A percentile compares a stretch with the other conserved stretches of the same genome.
Evolutionary conservation across 805 yeast genomes (phyloP).

Genomic region (Candida palmyrensis): DNA sequence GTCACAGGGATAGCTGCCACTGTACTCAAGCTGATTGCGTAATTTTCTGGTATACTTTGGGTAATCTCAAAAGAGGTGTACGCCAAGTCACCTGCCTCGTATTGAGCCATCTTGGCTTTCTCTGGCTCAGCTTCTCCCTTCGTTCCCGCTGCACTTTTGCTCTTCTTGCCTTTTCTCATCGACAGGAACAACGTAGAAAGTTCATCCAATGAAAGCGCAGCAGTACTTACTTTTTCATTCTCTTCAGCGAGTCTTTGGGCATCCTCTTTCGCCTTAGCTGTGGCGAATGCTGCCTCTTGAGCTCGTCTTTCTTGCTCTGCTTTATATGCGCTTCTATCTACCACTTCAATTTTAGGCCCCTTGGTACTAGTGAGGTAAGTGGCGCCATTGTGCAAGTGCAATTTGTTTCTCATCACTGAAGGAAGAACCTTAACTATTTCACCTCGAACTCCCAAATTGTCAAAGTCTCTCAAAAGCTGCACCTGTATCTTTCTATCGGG

Average conservation of each 20-base stretch:
- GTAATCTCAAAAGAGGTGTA: constrained; percentile 28
- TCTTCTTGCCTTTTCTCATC: constrained; percentile 15
- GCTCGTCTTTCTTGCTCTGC: constrained; percentile 2
- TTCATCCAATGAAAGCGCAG: constrained; percentile 34
- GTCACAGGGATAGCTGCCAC: constrained; percentile 20
- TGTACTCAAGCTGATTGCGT: constrained; percentile 14
- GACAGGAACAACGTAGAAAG: constrained; percentile 30
- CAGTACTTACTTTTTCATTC: constrained; percentile 8
- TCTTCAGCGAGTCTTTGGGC: constrained; percentile 7
- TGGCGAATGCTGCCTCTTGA: constrained; percentile 2
- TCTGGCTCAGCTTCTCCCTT: constrained; percentile 3
- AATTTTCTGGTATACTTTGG: constrained; percentile 21
- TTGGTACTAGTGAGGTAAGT: constrained; percentile 45
- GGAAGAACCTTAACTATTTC: constrained; percentile 73
- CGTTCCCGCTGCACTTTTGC: constrained; percentile 2
- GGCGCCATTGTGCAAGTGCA: constrained; percentile 72
- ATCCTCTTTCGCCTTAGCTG: constrained; percentile 6
- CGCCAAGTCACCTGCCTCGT: constrained; percentile 12
- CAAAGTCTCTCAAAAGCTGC: constrained; percentile 68
- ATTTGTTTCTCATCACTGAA: constrained; percentile 73
- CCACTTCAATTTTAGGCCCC: constrained; percentile 40
- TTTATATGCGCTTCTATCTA: constrained; percentile 12
- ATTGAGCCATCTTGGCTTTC: constrained; percentile 5
- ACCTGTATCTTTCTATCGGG: constrained; percentile 52
- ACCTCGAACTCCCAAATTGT: constrained; percentile 62